Conservation (phyloP, 2,329 filamentous ascomycete genomes). For the Botryotinia globosa region DNA sequence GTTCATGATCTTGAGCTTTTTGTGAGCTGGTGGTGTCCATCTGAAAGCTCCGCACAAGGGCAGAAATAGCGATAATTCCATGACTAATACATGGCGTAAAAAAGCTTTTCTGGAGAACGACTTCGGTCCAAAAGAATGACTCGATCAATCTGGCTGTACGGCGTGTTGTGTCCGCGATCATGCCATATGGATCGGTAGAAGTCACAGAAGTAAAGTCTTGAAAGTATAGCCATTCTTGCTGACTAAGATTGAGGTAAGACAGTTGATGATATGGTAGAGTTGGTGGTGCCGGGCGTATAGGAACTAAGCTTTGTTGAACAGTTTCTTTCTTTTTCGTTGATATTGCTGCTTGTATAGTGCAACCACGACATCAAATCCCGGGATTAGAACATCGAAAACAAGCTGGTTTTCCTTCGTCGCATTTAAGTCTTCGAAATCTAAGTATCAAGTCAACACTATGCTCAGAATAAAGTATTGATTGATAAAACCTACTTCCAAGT, state of each 20-base stretch:
- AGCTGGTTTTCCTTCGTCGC: conserved; percentile 33
- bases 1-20: conserved; percentile 23
- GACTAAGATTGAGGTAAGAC: conserved; percentile 21
- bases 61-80: conserved; percentile 33
- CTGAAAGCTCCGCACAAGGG: conserved; percentile 27
- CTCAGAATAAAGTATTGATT: neutral
- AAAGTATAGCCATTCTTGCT: conserved; percentile 31
- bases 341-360: conserved; percentile 23
- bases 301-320: conserved; percentile 18
- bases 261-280: conserved; percentile 20
- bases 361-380: conserved; percentile 36
- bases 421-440: conserved; percentile 36
- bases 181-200: conserved; percentile 21
- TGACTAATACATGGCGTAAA: conserved; percentile 29
- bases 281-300: conserved; percentile 24
- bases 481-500: conserved; percentile 34
- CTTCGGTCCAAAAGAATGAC: conserved; percentile 47
- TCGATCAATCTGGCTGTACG: conserved; percentile 38
- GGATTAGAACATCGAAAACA: conserved; percentile 33
- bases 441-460: neutral
- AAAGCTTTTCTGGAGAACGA: conserved; percentile 27
- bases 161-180: conserved; percentile 2
- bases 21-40: conserved; percentile 16
- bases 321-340: conserved; percentile 15
- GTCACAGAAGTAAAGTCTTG: conserved; percentile 30